phyloP scores from a whole-genome alignment of 805 yeast genomes.

The Lachancea kluyveri region DNA sequence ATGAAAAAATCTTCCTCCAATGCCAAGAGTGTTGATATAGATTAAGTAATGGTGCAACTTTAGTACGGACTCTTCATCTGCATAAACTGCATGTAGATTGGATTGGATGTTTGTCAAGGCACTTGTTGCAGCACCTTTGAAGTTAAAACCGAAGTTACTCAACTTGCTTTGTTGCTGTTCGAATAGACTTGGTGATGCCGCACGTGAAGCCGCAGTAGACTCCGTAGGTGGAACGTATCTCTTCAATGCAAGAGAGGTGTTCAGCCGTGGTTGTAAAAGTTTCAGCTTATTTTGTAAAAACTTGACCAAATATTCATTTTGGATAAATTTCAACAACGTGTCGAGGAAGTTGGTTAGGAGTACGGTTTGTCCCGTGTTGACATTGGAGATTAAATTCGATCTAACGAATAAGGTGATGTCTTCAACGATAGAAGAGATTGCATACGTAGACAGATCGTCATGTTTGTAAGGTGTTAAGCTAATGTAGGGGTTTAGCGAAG shows the following conservation, averaged over 20 bases:
- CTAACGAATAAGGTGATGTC: constrained; percentile 74
- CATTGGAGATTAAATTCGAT: constrained; percentile 53
- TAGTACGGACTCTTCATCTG: constrained; percentile 26
- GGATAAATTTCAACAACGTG: constrained; percentile 23
- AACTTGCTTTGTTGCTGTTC: constrained; percentile 16
- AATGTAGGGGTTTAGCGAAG: constrained; percentile 41
- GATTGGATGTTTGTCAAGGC: constrained; percentile 36
- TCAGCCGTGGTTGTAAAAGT: constrained; percentile 21
- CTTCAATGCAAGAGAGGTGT: constrained; percentile 15
- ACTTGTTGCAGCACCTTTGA: constrained; percentile 35
- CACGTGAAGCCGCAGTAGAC: constrained; percentile 5
- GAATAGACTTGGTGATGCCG: constrained; percentile 12
- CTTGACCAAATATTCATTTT: constrained; percentile 27
- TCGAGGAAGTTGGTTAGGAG: constrained; percentile 25
- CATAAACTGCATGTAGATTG: constrained; percentile 28
- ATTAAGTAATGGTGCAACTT: constrained; percentile 56
- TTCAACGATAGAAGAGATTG: constrained; percentile 79
- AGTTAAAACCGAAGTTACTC: constrained; percentile 26
- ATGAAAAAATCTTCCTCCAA: constrained; percentile 52
- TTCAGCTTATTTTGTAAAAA: constrained; percentile 26
- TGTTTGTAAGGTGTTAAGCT: constrained; percentile 15
- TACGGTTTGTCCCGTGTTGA: constrained; percentile 60
- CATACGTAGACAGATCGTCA: constrained; percentile 34
- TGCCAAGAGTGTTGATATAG: constrained; percentile 65
- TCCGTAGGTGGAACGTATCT: constrained; percentile 18